phyloP scores from a whole-genome alignment of 768 basidiomycete genomes.

The Pisolithus microcarpus region DNA sequence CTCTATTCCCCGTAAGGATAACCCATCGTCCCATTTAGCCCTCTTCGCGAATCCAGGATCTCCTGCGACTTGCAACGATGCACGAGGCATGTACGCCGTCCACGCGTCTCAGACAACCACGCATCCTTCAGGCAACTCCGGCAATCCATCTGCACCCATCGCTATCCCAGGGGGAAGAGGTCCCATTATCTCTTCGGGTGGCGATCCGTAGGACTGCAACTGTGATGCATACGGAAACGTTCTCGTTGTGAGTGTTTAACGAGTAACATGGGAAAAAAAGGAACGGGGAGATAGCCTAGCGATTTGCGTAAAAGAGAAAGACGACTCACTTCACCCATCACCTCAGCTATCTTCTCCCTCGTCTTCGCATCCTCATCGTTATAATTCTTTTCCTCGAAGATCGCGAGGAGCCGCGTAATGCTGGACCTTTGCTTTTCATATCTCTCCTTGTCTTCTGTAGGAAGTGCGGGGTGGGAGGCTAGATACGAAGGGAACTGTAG shows the following conservation, averaged over 20 bases:
- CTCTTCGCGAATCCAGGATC: no score
- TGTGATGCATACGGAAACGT: no score
- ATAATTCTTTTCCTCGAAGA: constrained; percentile 62
- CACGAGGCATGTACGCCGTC: no score
- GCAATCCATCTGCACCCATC: constrained; percentile 49
- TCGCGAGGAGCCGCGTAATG: constrained; percentile 50
- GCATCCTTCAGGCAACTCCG: constrained; percentile 32
- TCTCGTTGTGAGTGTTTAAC: no score
- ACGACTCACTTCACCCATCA: constrained; percentile 65
- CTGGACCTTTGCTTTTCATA: constrained; percentile 56
- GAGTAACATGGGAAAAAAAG: no score
- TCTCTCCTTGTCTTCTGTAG: constrained; percentile 52
- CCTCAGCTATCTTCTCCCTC: constrained; percentile 45
- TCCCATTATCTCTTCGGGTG: constrained; percentile 80
- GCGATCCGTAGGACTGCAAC: constrained; percentile 77
- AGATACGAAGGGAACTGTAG: constrained; percentile 75
- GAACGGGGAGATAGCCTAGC: no score
- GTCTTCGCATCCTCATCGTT: constrained; percentile 45
- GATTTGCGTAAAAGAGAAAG: no score
- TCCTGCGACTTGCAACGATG: no score
- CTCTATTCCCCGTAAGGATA: neutral
- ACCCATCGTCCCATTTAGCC: neutral
- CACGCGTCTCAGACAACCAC: constrained; percentile 1
- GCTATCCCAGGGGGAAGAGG: constrained; percentile 67
- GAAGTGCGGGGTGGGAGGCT: constrained; percentile 46